Percentiles rank a stretch among this genome's conserved stretches.
Evolutionary conservation across 208 protist genomes (phyloP).

Genomic region (Endotrypanum monterogeii): DNA sequence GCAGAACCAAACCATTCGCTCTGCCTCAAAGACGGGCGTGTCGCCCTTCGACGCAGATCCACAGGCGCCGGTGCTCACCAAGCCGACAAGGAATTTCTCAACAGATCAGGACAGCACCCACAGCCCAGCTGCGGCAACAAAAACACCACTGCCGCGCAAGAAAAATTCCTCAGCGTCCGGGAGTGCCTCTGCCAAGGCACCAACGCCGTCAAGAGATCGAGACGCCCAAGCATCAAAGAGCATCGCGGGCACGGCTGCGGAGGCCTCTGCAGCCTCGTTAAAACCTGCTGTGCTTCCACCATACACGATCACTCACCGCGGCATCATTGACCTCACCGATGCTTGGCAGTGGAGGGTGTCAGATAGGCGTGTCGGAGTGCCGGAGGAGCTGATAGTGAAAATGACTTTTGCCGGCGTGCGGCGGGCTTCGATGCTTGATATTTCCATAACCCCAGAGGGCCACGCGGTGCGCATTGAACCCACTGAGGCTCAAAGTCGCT

Average conservation of each 20-base stretch:
- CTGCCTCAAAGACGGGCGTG: constrained; percentile 16
- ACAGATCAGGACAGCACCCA: not conserved
- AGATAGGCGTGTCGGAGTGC: constrained; percentile 78
- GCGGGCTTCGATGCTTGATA: constrained; percentile 55
- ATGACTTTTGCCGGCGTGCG: constrained; percentile 65
- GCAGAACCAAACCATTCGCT: constrained; percentile 85
- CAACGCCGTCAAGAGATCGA: not conserved
- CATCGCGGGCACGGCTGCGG: not conserved
- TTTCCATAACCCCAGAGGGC: constrained; percentile 65
- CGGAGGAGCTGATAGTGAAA: constrained; percentile 78
- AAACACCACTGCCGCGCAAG: not conserved
- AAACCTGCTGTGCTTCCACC: constrained; percentile 41
- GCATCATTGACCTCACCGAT: constrained; percentile 74
- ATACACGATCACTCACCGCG: constrained; percentile 75
- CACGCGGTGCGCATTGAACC: constrained; percentile 47
- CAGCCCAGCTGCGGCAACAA: not conserved
- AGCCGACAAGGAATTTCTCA: constrained; percentile 47
- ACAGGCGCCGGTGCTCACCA: constrained; percentile 47
- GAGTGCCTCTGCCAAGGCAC: not conserved
- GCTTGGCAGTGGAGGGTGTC: constrained; percentile 80
- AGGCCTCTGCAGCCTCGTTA: constrained; percentile 1
- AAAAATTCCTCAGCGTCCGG: not conserved
- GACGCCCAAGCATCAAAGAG: not conserved
- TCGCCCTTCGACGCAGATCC: constrained; percentile 57
- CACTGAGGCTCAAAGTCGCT: constrained; percentile 42